Evolutionary conservation across 208 protist genomes (phyloP), one percentile per base, ranked within the genome.

Genomic region (Crithidia mellificae): DNA sequence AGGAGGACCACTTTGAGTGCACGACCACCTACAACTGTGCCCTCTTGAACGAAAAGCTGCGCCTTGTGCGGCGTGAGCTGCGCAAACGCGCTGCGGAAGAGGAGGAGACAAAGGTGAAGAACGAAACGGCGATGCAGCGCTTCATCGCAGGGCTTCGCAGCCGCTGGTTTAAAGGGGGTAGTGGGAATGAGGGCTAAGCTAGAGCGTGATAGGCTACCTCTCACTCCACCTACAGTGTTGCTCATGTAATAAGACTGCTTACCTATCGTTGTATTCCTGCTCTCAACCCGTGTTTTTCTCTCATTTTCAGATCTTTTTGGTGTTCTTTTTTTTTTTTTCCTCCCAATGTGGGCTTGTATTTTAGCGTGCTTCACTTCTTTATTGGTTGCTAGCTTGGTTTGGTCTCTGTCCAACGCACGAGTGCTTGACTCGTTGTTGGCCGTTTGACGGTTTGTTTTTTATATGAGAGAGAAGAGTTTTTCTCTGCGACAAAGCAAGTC

Each of bases 41-140:
- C 25, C 63, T 95, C 8, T 50, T 95, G n/a, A 85, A 91, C 20
- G 90, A 95, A 65, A 95, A 95, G 80, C 57, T 95, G 29, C 82
- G 84, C 22, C 68, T 95, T 27, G 63, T 92, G 30, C 80, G 80
- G 5, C 84, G 85, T 14, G 89, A 91, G 67, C 58, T 92, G 44
- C 84, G 85, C 43, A 94, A 94, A 43, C 80, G 75, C 7, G 77
- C 77, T 29, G 80, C 78, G 19, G 80, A 91, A 65, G 68, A 87
- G 56, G 56, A 72, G 38, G 72, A 57, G 25, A 38, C 72, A 17
- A 46, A 62, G 5, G 41, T 46, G 51, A 68, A 72, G 55, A 78
- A 57, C 25, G 52, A 76, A 27, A 69, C 77, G 30, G n/a, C 41
- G 17, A 44, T 86, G 52, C 51, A 81, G 58, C 72, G 81, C 9